Conservation (phyloP, 345 rosid genomes). For the Eutrema heterophyllum region DNA sequence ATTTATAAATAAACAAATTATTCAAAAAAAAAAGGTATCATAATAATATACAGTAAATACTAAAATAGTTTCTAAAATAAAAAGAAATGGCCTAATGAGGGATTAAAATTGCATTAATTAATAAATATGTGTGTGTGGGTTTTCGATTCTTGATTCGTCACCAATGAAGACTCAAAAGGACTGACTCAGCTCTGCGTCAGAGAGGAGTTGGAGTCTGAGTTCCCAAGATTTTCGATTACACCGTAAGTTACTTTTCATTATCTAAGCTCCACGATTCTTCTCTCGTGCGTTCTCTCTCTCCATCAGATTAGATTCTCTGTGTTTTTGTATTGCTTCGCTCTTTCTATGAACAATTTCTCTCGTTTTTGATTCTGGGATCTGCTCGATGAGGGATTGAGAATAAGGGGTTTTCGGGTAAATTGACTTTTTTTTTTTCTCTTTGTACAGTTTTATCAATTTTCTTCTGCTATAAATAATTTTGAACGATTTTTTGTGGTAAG, state of each 20-base stretch:
- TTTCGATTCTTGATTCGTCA: not conserved
- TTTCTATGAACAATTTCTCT: not conserved
- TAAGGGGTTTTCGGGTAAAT: not conserved
- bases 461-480: not conserved
- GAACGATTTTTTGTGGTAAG: too few species aligned
- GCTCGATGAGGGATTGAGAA: not conserved
- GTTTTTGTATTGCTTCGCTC: not conserved
- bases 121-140: not conserved
- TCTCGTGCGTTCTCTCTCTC: not conserved
- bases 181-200: conserved; percentile 28
- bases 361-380: conserved; percentile 23
- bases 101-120: not conserved
- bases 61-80: too few species aligned
- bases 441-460: not conserved
- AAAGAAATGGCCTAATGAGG: not conserved
- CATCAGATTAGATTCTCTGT: not conserved
- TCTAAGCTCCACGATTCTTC: not conserved
- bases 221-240: not conserved
- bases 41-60: too few species aligned
- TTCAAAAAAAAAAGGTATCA: too few species aligned
- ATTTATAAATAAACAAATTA: too few species aligned
- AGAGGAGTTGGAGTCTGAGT: conserved; percentile 12
- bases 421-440: not conserved
- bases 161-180: conserved; percentile 2
- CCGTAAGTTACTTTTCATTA: not conserved